Conservation (phyloP, 2,329 filamentous ascomycete genomes). For the Fusarium pseudograminearum region DNA sequence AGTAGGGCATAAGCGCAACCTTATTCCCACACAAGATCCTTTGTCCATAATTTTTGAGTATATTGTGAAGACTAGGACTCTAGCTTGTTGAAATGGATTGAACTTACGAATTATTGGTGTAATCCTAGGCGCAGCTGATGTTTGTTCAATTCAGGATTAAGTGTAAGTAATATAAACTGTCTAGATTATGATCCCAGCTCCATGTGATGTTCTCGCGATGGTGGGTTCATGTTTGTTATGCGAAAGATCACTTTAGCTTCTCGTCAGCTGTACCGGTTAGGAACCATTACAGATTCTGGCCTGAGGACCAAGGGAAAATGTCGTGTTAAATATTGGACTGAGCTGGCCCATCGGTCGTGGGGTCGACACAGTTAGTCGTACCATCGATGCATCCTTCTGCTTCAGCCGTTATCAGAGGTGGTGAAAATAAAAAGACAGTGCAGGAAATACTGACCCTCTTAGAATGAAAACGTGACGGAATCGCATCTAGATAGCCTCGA, state of each 20-base stretch:
- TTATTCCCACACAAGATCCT: too few relatives aligned
- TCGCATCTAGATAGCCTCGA: neutral
- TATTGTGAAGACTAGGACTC: too few relatives aligned
- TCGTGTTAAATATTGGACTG: neutral
- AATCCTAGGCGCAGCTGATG: neutral
- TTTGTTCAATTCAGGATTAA: neutral
- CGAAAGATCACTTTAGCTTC: neutral
- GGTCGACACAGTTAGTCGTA: neutral
- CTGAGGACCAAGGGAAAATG: fast-evolving
- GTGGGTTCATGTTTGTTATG: neutral
- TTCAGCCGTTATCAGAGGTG: neutral
- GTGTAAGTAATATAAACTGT: neutral
- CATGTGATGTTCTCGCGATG: neutral
- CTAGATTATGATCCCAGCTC: neutral
- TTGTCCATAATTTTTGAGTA: too few relatives aligned
- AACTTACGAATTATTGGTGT: too few relatives aligned
- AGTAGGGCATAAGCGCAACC: too few relatives aligned
- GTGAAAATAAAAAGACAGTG: too few relatives aligned
- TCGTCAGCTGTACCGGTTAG: neutral
- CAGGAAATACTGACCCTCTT: too few relatives aligned
- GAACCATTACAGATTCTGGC: fast-evolving
- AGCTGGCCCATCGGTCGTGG: neutral
- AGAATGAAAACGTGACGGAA: neutral
- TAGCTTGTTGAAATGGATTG: too few relatives aligned
- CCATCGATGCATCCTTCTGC: slow-evolving; percentile 2